Evolutionary conservation across 768 basidiomycete species (phyloP).

Genomic region (Russula olivacea): DNA sequence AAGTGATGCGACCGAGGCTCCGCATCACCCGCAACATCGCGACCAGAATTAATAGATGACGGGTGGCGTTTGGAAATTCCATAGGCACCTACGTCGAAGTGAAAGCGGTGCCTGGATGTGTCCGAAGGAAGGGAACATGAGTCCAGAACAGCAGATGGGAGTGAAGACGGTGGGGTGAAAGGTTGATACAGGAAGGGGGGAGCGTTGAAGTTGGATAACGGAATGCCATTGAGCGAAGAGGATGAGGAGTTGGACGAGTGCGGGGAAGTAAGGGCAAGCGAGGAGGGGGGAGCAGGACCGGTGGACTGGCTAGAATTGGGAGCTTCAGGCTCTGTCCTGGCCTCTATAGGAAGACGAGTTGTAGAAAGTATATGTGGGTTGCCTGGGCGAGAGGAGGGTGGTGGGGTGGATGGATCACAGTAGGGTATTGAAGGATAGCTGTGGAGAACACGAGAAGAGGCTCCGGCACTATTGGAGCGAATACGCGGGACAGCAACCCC

Average conservation of each 20-base stretch:
- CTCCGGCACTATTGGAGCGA: constrained; percentile 39
- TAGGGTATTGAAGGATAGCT: constrained; percentile 37
- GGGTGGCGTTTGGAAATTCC: constrained; percentile 64
- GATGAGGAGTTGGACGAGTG: constrained; percentile 33
- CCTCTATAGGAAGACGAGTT: constrained; percentile 43
- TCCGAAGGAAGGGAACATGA: constrained; percentile 22
- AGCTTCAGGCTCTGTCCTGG: constrained; percentile 40
- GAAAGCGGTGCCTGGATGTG: constrained; percentile 37
- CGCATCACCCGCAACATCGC: constrained; percentile 25
- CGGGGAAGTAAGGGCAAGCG: constrained; percentile 43
- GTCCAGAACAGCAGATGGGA: constrained; percentile 21
- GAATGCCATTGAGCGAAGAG: constrained; percentile 30
- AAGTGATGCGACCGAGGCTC: constrained; percentile 17
- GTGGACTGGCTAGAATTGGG: constrained; percentile 30
- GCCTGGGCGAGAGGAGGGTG: constrained; percentile 36
- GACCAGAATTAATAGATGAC: constrained; percentile 23
- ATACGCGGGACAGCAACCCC: constrained; percentile 34
- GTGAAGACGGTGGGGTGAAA: constrained; percentile 21
- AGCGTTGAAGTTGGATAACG: constrained; percentile 38
- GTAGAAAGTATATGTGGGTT: constrained; percentile 38
- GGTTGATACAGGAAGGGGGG: constrained; percentile 32
- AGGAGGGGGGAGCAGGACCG: constrained; percentile 33
- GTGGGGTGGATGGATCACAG: constrained; percentile 37
- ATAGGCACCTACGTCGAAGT: constrained; percentile 75
- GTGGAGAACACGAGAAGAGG: constrained; percentile 41